Conservation (phyloP, 495 filamentous ascomycete genomes). For the Neurospora sp. region DNA sequence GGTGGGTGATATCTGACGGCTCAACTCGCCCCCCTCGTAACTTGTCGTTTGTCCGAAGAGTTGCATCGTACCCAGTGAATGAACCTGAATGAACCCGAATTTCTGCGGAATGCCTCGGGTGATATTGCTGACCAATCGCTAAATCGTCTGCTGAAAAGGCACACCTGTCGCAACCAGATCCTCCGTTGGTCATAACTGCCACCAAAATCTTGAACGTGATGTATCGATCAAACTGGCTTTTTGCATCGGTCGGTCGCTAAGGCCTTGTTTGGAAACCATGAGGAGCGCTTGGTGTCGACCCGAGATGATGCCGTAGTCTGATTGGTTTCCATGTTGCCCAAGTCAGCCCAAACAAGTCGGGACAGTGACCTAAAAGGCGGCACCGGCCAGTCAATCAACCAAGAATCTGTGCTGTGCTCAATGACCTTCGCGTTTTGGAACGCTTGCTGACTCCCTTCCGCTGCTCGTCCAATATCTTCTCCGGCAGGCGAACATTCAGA, state of each 20-base stretch:
- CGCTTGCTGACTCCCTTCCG: slow-evolving; percentile 44
- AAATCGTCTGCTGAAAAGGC: background rate
- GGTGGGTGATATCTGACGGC: slow-evolving; percentile 56
- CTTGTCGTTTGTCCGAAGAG: background rate
- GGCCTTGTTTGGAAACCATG: background rate
- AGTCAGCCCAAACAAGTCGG: background rate
- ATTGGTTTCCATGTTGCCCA: background rate
- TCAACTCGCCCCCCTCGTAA: slow-evolving; percentile 15
- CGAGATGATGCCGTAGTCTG: background rate
- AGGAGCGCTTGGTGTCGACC: background rate
- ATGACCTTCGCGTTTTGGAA: background rate
- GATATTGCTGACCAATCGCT: background rate
- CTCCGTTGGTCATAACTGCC: background rate
- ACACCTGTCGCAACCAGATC: background rate
- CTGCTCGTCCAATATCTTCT: slow-evolving; percentile 48
- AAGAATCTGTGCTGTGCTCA: background rate
- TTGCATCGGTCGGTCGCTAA: background rate
- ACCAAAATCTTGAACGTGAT: background rate
- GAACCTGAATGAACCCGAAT: background rate
- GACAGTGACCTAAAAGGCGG: background rate
- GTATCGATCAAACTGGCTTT: background rate
- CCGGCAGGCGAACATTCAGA: slow-evolving; percentile 44
- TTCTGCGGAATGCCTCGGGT: background rate
- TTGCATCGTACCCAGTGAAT: background rate
- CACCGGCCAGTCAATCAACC: background rate